Base-by-base conservation (phyloP, 2,329 filamentous ascomycete species). In the Epichloe scottii region DNA sequence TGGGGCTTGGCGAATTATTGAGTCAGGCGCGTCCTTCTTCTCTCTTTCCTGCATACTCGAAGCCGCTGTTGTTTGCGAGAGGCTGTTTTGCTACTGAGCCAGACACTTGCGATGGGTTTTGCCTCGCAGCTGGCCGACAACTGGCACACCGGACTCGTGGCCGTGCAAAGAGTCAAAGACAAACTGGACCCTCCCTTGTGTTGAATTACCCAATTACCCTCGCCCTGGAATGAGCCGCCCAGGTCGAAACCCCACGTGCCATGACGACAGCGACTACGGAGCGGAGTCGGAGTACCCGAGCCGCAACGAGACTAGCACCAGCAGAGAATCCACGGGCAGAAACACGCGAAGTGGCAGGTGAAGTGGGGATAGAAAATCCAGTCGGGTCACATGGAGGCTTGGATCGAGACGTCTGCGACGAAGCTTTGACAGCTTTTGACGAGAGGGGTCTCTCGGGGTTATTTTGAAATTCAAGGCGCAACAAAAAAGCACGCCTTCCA, bases 61-160 rank as follows among this genome's bases (percentile, higher is more conserved):
- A n/a, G n/a, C n/a, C n/a, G n/a, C n/a, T n/a, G n/a, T n/a, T n/a
- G n/a, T n/a, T n/a, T n/a, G n/a, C n/a, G n/a, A n/a, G n/a, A n/a
- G n/a, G n/a, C n/a, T n/a, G 61, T 75, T 21, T 21, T 21, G 21
- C 4, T 21, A 21, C 21, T 21, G 21, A 21, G 21, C 21, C 21
- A 21, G 21, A 21, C 21, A 21, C 21, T 21, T 21, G 21, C 21
- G 21, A 21, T 21, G 3, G 21, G 21, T 21, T 21, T 21, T 21
- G 4, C 21, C 21, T 21, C 21, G 21, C 21, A 21, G 21, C 21
- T 21, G 21, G 21, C 21, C 21, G 21, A 21, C 21, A 21, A 4
- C 21, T 21, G 21, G 21, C 21, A 21, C 3, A 3, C 21, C 3
- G 21, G 21, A 21, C 21, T 21, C 21, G 21, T 21, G 3, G 21